A percentile compares a stretch with the other conserved stretches of the same genome.
phyloP scores from a whole-genome alignment of 441 rosid species.

The Gossypium aridum region DNA sequence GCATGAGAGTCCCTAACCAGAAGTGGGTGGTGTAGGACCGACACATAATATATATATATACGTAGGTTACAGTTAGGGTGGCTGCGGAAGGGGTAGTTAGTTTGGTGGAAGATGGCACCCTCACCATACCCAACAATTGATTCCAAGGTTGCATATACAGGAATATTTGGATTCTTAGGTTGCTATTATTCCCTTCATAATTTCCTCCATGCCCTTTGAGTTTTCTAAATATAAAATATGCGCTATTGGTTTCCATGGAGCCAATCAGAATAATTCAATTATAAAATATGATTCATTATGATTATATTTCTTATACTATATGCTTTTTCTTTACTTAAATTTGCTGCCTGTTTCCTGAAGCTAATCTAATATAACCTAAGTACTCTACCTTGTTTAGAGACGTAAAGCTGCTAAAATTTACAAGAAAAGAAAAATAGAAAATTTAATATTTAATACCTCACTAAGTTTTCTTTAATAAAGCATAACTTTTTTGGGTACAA shows the following conservation, averaged over 20 bases:
- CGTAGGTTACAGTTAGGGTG: constrained; percentile 9
- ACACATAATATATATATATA: constrained; percentile 10
- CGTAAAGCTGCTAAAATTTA: too few relatives aligned
- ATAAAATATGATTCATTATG: background rate
- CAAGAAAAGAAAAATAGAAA: too few relatives aligned
- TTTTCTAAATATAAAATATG: constrained; percentile 1
- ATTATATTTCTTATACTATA: background rate
- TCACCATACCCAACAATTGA: background rate
- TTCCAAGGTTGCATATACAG: background rate
- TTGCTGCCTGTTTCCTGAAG: too few relatives aligned
- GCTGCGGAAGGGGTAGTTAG: background rate
- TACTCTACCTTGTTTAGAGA: too few relatives aligned
- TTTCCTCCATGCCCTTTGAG: background rate
- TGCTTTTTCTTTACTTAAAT: too few relatives aligned
- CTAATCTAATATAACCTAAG: too few relatives aligned
- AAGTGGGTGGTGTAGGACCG: constrained; percentile 38
- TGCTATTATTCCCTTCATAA: background rate
- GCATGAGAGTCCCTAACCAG: constrained; percentile 10
- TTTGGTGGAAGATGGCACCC: constrained; percentile 6
- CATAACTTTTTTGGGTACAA: too few relatives aligned
- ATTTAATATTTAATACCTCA: too few relatives aligned
- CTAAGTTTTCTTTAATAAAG: too few relatives aligned
- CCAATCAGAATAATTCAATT: background rate
- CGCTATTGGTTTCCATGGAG: background rate
- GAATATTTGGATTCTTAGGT: background rate